Base-by-base conservation (phyloP, 2,329 filamentous ascomycete species). In the Aspergillus luchuensis region DNA sequence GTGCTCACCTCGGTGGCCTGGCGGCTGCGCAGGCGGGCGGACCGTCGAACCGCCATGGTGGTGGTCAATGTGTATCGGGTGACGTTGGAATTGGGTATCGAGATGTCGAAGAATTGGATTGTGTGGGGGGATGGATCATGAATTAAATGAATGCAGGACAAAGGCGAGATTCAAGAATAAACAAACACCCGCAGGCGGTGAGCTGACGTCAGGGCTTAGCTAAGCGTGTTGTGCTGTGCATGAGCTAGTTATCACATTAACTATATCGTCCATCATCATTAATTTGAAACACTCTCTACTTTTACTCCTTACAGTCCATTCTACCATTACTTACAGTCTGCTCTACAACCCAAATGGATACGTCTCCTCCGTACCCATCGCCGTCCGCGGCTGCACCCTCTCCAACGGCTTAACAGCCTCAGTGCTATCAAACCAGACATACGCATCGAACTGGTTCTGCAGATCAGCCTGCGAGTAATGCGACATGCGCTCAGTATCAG, bases 301-400 rank as follows among this genome's bases (percentile, higher is more conserved):
- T 11, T 50, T 49, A 8, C 8, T 28, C 21, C 10, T 28, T 10
- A 30, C 23, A 25, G 25, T 28, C 25, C 15, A n/a, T 49, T 30
- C 13, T 25, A 28, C 41, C 19, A 45, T 3, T 43, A 43, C 17
- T 19, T 19, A 43, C 39, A 10, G 8, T 2, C n/a, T 15, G 10
- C 23, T 25, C 61, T 69, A 84, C 59, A 82, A 60, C 1, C 81
- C 81, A 69, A 84, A 84, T 23, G 82, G 82, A 76, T 82, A 84
- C 0, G 81, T 84, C 66, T 83, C 81, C 5, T 77, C 80, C 53
- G 69, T 70, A 25, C 77, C 78, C 55, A 81, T 63, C 0, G 76
- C 63, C 13, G 78, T 78, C 21, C 69, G 67, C 1, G 81, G 81
- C 66, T 83, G 81, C 8, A 76, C 74, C 5, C 63, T 75, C 67